Conservation (phyloP, 192 early-diverging fungal genomes). For the Coemansia sp. region DNA sequence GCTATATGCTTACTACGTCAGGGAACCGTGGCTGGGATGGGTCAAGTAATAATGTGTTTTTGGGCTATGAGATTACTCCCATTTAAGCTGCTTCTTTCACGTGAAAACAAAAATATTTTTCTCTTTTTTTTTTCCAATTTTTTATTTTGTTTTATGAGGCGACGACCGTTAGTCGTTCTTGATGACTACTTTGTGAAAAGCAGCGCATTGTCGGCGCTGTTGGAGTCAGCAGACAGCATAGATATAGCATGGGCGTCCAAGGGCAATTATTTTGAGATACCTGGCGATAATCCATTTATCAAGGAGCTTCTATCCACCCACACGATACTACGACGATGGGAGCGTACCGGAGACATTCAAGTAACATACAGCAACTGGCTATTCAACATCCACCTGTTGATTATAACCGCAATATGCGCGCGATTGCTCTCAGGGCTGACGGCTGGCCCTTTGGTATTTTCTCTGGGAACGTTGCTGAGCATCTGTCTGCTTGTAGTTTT, state of each 20-base stretch:
- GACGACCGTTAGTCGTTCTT: conserved; percentile 34
- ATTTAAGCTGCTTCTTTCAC: conserved; percentile 8
- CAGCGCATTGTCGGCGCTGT: conserved; percentile 17
- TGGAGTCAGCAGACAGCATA: conserved; percentile 13
- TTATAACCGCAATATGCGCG: conserved; percentile 22
- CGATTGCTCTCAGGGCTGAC: conserved; percentile 36
- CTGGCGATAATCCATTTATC: conserved; percentile 24
- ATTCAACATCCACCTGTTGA: conserved; percentile 29
- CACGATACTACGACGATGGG: conserved; percentile 22
- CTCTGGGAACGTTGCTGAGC: conserved; percentile 37
- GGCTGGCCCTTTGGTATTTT: conserved; percentile 26
- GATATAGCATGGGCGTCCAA: conserved; percentile 16
- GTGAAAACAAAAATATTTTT: background rate
- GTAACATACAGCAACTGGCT: conserved; percentile 48
- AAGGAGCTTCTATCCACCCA: conserved; percentile 25
- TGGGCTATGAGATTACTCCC: conserved; percentile 81
- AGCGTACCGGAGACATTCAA: conserved; percentile 29
- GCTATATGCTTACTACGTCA: conserved; percentile 86
- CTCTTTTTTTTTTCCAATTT: background rate
- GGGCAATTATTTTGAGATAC: conserved; percentile 30
- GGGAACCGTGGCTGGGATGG: conserved; percentile 98
- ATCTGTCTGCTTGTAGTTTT: conserved; percentile 35
- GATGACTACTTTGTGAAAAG: conserved; percentile 49
- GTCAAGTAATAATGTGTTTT: conserved; percentile 70
- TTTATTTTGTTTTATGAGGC: conserved; percentile 11